These are phyloP conservation scores for Claviceps africana DNA, from an alignment of 2,329 filamentous ascomycete species.

Conservation along the genomic window DNA sequence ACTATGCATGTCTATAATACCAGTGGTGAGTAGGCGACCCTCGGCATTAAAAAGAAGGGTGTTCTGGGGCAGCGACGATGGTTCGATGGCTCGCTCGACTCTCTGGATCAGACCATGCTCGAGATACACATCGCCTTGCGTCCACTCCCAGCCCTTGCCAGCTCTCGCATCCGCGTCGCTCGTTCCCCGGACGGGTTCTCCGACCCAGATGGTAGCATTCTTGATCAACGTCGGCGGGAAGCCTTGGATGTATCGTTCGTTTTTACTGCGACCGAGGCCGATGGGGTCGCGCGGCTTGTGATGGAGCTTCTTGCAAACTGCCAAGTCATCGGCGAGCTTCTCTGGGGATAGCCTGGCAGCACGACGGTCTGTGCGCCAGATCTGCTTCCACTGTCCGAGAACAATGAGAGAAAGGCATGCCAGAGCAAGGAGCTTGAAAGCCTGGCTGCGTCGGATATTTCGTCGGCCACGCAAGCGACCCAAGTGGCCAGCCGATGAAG, in stretches of 20 bases:
- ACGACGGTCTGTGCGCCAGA: slow-evolving; percentile 15
- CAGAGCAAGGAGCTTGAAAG: slow-evolving; percentile 28
- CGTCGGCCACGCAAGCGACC: slow-evolving; percentile 12
- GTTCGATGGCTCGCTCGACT: slow-evolving; percentile 31
- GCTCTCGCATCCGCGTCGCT: slow-evolving; percentile 38
- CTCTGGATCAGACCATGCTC: slow-evolving; percentile 46
- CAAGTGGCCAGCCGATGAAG: neutral
- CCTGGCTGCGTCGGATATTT: slow-evolving; percentile 28
- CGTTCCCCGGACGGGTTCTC: slow-evolving; percentile 39
- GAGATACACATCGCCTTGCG: slow-evolving; percentile 43
- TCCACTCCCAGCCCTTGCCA: slow-evolving; percentile 48
- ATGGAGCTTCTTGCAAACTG: slow-evolving; percentile 40
- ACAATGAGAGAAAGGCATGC: slow-evolving; percentile 36
- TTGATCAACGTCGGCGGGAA: slow-evolving; percentile 47
- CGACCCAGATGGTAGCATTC: slow-evolving; percentile 54
- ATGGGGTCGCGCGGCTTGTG: slow-evolving; percentile 40
- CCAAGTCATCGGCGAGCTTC: slow-evolving; percentile 39
- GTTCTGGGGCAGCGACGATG: slow-evolving; percentile 29
- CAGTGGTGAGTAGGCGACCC: slow-evolving; percentile 48
- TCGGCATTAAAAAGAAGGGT: slow-evolving; percentile 41
- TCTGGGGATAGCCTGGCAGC: slow-evolving; percentile 32
- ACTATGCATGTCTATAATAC: slow-evolving; percentile 60
- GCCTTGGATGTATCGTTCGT: slow-evolving; percentile 45
- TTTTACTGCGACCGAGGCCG: slow-evolving; percentile 41
- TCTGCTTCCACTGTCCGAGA: slow-evolving; percentile 34